Evolutionary conservation across 768 basidiomycete genomes (phyloP).

Genomic region (Lentinula guzmanii): DNA sequence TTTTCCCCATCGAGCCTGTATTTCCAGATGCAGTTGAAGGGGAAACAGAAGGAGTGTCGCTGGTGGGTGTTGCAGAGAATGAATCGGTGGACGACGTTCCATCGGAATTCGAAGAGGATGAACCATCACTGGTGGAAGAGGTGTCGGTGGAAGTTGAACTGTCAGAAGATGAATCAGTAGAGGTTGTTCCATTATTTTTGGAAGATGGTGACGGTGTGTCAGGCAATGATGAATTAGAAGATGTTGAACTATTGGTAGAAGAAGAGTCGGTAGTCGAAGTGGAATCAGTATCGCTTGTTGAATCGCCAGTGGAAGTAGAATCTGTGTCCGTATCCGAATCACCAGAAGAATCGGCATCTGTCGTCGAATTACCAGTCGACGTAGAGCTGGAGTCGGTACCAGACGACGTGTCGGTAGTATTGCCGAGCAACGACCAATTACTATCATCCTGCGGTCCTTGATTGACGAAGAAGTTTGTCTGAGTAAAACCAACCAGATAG

Average conservation of each 20-base stretch:
- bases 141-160: neutral
- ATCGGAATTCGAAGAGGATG: neutral
- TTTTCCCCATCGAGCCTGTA: neutral
- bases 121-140: neutral
- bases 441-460: neutral
- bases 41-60: neutral
- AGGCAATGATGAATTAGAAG: neutral
- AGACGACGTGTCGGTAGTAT: neutral
- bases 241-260: neutral
- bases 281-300: neutral
- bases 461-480: neutral
- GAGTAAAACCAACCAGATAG: conserved; percentile 2
- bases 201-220: neutral
- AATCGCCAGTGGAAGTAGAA: neutral
- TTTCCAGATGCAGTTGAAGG: neutral
- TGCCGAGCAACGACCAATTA: neutral
- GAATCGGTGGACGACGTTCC: neutral
- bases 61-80: neutral
- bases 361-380: neutral
- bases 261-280: neutral
- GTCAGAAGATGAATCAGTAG: neutral
- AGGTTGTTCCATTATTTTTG: neutral
- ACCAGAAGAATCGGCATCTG: neutral
- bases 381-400: neutral
- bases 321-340: neutral